Base-by-base conservation (phyloP, 208 protist genomes). In the Crithidia bombi region DNA sequence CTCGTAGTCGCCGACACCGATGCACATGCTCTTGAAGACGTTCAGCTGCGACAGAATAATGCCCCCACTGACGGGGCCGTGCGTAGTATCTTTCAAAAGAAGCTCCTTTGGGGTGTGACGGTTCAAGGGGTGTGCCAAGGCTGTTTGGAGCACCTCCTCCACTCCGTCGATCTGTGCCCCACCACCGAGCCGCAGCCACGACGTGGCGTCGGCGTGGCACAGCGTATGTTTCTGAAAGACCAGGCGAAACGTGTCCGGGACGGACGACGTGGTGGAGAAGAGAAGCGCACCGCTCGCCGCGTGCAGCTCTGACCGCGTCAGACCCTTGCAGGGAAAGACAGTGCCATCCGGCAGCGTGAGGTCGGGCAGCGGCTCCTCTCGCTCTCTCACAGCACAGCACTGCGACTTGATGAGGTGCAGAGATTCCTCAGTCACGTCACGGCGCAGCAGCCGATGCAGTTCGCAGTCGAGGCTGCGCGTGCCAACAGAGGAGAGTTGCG, bases 1-100 rank as follows among this genome's bases (percentile, higher is more conserved):
- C 26, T 69, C 79, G 78, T 96, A 96, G 36, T 86, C 86, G 21
- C 39, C 70, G 0, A 52, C 73, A 14, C 52, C 75, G 7, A 93
- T 46, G 55, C 86, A 94, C 78, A 96, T 87, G 58, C 75, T 65
- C 67, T 93, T 93, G 69, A 96, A 93, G 19, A 78, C 81, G 57
- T 80, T 90, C 21, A 96, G 71, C 54, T 93, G 88, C 2, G 87
- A 86, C 0, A 92, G 25, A 50, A 94, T 94, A 21, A 80, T 63
- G 25, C 79, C 86, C 11, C 91, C 91, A 41, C 79, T 85, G 6
- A 88, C 57, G 1, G 91, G 65, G 5, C 82, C 84, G 25, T 82
- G 73, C 21, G 69, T 65, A 5, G 77, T 55, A 44, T 79, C 79
- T 36, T 79, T 76, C 35, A 83, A 35, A 9, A 46, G 68, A 28